Evolutionary conservation across 495 filamentous ascomycete species (phyloP).

Genomic region (Lindgomyces ingoldianus): DNA sequence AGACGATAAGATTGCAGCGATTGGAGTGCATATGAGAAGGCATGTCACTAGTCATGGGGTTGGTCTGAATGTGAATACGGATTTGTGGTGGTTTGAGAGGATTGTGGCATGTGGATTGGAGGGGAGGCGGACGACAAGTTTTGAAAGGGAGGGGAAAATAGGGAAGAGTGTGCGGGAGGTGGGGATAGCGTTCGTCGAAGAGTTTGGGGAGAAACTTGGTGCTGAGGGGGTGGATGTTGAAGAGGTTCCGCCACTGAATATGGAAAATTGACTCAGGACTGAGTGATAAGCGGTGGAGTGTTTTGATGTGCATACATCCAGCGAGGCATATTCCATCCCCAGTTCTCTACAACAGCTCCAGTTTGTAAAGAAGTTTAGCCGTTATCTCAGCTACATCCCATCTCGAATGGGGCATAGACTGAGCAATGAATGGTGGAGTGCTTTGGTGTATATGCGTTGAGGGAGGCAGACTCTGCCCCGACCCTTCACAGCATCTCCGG

Average conservation of each 20-base stretch:
- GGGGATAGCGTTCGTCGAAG: constrained; percentile 40
- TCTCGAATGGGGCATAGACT: no score
- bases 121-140: constrained; percentile 73
- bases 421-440: no score
- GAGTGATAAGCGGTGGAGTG: neutral
- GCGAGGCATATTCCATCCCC: no score
- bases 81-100: constrained; percentile 69
- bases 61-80: constrained; percentile 75
- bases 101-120: constrained; percentile 87
- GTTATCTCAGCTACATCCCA: no score
- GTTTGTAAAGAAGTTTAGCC: no score
- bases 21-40: constrained; percentile 84
- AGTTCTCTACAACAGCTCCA: neutral
- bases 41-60: constrained; percentile 86
- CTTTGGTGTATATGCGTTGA: no score
- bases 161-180: constrained; percentile 41
- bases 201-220: constrained; percentile 36
- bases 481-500: no score
- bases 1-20: constrained; percentile 73
- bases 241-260: neutral
- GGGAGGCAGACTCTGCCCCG: no score
- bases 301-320: neutral
- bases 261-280: neutral
- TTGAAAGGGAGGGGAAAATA: constrained; percentile 45
- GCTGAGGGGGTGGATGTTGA: constrained; percentile 15